Evolutionary conservation across 139 green algal species (phyloP), one percentile per base, ranked within the genome.

Genomic region (Asterochloris erici): DNA sequence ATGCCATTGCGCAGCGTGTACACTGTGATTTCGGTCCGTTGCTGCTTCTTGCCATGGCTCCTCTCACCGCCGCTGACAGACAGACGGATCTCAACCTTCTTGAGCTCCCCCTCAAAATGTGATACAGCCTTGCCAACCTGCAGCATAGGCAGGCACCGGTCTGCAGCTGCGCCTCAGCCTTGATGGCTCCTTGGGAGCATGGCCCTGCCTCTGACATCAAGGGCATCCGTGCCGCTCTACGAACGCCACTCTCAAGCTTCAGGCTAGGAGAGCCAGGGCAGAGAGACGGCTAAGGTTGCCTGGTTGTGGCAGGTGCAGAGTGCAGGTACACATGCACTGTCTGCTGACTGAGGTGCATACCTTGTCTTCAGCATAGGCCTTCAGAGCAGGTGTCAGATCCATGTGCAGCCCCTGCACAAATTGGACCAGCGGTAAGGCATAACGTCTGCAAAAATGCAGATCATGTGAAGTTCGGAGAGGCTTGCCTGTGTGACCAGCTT

Each of bases 11-110:
- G 84, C 47, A 92, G 63, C 15, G 90, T 95, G 87, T 90, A 90
- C 63, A 96, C 87, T 17, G 92, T 96, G 54, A 96, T 90, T 27
- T 96, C 90, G 0, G 91, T 88, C 82, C 90, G 91, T 83, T 96
- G 92, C 81, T 90, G 75, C 82, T 86, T 91, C 79, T 88, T 88
- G 77, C 92, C 92, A 71, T 90, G 89, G 62, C 91, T 88, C 16
- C 87, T 88, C 80, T 96, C 92, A 24, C 92, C 92, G 17, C 92
- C 92, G 28, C 87, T 80, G 0, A 89, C 92, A 19, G 85, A 91
- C 11, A 95, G 74, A 0, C 79, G 92, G 4, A 95, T 90, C 68
- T 95, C 89, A 0, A 94, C 88, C 70, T 93, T 86, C 82, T 93
- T 94, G 75, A 95, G 71, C 14, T 74, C 85, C 63, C 84, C 83